Percentiles rank a stretch among this genome's conserved stretches.
These are phyloP conservation scores for Syzygium syzygioides DNA, from an alignment of 441 rosid genomes.

Conservation along the genomic window DNA sequence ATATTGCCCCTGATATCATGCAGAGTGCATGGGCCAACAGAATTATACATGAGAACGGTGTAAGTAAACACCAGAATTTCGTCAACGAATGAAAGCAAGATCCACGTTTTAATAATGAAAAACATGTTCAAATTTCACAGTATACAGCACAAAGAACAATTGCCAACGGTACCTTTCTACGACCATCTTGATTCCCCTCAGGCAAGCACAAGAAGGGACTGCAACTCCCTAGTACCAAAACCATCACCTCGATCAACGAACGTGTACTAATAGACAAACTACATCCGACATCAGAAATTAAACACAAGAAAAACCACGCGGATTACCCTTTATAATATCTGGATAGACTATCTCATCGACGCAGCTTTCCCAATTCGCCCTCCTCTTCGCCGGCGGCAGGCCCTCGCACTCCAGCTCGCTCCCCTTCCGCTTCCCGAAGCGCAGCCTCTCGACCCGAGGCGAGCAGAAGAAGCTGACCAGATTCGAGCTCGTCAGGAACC, in stretches of 20 bases:
- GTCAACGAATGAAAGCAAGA: not conserved
- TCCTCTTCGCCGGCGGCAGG: constrained; percentile 5
- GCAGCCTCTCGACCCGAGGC: constrained; percentile 3
- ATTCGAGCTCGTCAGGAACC: constrained; percentile 21
- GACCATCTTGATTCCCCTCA: constrained; percentile 29
- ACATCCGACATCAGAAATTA: not conserved
- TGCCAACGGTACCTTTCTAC: constrained; percentile 28
- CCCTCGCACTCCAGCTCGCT: not conserved
- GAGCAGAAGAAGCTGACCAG: constrained; percentile 12
- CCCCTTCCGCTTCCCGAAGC: constrained; percentile 39
- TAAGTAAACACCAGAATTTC: not conserved
- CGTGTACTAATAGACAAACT: not conserved
- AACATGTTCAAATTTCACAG: not conserved
- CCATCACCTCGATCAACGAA: not conserved
- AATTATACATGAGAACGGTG: not conserved
- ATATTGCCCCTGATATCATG: not conserved
- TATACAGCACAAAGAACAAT: not conserved
- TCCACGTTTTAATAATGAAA: not conserved
- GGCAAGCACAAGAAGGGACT: constrained; percentile 13
- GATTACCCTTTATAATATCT: not conserved
- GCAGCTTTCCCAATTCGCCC: not conserved
- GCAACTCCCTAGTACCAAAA: not conserved
- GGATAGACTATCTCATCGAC: not conserved
- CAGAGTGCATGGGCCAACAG: not conserved
- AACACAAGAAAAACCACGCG: not conserved